Evolutionary conservation across 371 early-diverging fungal genomes (phyloP).

Genomic region (Mucor lusitanicus): DNA sequence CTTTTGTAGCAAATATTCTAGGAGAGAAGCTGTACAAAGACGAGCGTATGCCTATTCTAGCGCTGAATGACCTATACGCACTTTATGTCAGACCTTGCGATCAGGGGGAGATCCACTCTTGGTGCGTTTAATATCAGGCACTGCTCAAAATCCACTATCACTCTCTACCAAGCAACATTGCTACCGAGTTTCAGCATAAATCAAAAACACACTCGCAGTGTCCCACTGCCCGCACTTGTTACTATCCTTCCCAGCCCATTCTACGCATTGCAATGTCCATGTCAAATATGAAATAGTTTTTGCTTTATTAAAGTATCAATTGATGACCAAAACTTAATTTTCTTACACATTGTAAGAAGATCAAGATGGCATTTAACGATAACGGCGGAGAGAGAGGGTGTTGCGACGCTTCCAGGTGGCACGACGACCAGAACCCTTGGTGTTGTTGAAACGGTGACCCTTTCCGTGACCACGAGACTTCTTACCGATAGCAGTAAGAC

Average conservation of each 20-base stretch:
- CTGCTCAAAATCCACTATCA: no score
- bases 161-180: no score
- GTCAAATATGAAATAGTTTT: background rate
- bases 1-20: no score
- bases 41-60: no score
- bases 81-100: no score
- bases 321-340: background rate
- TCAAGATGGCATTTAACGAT: constrained; percentile 62
- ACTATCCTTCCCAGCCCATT: no score
- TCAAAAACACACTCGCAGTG: background rate
- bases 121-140: no score
- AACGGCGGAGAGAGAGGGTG: constrained; percentile 82
- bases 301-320: background rate
- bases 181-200: background rate
- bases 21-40: no score
- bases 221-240: no score
- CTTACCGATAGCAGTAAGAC: constrained; percentile 96
- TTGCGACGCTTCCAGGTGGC: constrained; percentile 76
- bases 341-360: background rate
- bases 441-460: constrained; percentile 98
- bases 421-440: constrained; percentile 94
- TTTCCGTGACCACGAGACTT: constrained; percentile 98
- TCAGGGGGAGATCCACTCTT: no score
- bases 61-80: no score
- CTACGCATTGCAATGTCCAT: background rate